Base-by-base conservation (phyloP, 805 yeast species). In the Groenewaldozyma salmanticensis region DNA sequence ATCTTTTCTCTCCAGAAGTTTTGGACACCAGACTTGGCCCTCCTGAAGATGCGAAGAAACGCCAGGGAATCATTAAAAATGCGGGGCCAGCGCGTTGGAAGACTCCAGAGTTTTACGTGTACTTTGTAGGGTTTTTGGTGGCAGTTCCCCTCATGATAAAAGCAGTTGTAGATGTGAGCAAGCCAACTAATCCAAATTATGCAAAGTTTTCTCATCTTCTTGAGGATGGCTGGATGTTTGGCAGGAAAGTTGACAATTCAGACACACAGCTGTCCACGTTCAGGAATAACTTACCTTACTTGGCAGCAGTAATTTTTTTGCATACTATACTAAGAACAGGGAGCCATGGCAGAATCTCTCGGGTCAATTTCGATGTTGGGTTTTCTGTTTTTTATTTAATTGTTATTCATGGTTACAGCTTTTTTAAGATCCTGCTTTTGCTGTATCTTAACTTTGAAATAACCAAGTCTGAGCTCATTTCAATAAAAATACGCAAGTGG, bases 231-330 rank as follows among this genome's bases (percentile, higher is more conserved):
- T 90, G 97, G 97, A 64, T 87, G 51, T 75, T 81, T 56, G 96
- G 95, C 5, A 65, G 95, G 20, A 81, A 80, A 60, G 94, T 86
- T 33, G 98, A 92, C 59, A 88, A 90, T 57, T 81, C 95, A 4
- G 99, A 92, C 58, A 67, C 70, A 24, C 99, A 92, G 60, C 92
- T 90, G 55, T 62, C 84, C 20, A 85, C 87, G 54, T 86, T 92
- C 57, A 72, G 98, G 52, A 80, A 82, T 55, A 87, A 87, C 55
- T 68, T 90, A 48, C 72, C 75, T 9, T 57, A 81, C 37, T 63
- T 92, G 37, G 55, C 66, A n/a, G 73, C 64, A 0, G 65, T 85
- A 37, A 68, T 80, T 42, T 48, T 55, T 0, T 56, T 66, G 1
- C 97, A 92, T 60, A 58, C 68, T 3, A 37, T 53, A 0, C 42